Conservation (phyloP, 2,329 filamentous ascomycete genomes). For the Paecilomyces dactylethromorphus region DNA sequence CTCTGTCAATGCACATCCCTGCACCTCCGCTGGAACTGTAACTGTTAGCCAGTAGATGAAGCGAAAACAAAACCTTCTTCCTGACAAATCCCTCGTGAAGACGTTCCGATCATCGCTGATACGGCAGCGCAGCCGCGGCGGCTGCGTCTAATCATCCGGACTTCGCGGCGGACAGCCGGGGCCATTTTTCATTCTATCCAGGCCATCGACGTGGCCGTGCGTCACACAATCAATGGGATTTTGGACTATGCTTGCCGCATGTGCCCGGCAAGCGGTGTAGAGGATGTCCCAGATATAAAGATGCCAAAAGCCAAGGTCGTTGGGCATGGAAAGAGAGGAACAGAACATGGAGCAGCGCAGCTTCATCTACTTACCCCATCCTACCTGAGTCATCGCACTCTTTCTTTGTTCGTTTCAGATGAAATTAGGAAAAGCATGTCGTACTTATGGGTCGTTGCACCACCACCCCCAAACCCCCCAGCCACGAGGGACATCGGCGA, state of each 20-base stretch:
- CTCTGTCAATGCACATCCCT: background rate
- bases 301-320: background rate
- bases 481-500: background rate
- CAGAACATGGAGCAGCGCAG: background rate
- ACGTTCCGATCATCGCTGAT: background rate
- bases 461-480: background rate
- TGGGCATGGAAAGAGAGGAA: background rate
- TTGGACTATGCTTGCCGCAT: background rate
- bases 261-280: background rate
- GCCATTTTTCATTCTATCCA: background rate
- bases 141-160: conserved; percentile 3
- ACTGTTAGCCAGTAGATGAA: background rate
- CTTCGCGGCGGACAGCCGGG: background rate
- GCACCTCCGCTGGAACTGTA: background rate
- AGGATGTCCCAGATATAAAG: background rate
- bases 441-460: background rate
- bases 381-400: background rate
- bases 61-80: background rate
- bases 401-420: background rate
- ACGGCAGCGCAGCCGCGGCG: conserved; percentile 1
- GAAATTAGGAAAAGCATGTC: background rate
- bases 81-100: background rate
- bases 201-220: background rate
- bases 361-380: background rate
- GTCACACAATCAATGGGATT: background rate